Evolutionary conservation across 2,329 filamentous ascomycete species (phyloP), one percentile per base, ranked within the genome.

Genomic region (Trichoderma polysporum): DNA sequence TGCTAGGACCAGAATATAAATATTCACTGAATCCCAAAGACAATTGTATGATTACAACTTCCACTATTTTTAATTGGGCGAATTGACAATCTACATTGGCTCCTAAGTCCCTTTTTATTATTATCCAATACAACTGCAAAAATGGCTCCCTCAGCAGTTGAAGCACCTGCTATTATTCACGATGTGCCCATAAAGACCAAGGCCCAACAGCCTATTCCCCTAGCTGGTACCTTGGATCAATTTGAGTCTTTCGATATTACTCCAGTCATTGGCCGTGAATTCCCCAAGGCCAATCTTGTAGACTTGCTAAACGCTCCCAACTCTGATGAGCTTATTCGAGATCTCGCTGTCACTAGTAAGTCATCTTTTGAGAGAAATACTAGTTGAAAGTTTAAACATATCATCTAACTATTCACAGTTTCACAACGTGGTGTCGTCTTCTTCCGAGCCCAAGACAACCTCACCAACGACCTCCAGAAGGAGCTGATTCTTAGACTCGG

Each of bases 351-450:
- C 68, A 90, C 86, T 1, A 85, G 88, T 90, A 78, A 70, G 80
- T 22, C 13, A 10, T 2, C 25, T 27, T n/a, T 39, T 13, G 33
- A 60, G 10, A 25, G 15, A 50, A 50, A 3, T 3, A 35, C n/a
- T 10, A n/a, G 6, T 9, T 2, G 2, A 49, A 49, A 8, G n/a
- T 3, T n/a, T 2, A 27, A 37, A 17, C 17, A 17, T 5, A 27
- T 39, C 37, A 50, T 49, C 35, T 53, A 15, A 50, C 19, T 27
- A 19, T 25, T 33, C 2, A 13, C 25, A 90, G 88, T 91, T 70
- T 91, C 89, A 1, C 85, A 87, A 68, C 85, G 89, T 0, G 89
- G 89, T 10, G 89, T 91, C 3, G 88, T 91, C 35, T 90, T 91
- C 79, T 90, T 91, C 78, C 85, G 88, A 22, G 83, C 85, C 33